A percentile compares a stretch with the other conserved stretches of the same genome.
These are phyloP conservation scores for Umbellularia californica DNA, from an alignment of 164 flowering plant genomes.

Conservation along the genomic window DNA sequence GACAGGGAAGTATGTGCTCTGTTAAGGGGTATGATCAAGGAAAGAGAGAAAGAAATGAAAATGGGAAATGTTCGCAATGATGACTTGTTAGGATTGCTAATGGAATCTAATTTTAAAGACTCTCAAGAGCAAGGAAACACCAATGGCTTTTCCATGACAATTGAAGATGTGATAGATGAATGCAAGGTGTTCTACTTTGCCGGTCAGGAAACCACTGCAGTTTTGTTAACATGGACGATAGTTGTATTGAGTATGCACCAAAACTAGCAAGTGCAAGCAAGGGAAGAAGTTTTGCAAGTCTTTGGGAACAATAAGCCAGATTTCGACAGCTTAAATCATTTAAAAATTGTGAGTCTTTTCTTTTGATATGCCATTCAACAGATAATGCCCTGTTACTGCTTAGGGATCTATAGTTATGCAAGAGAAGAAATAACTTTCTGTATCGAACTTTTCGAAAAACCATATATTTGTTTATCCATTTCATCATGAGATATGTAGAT, in stretches of 20 bases:
- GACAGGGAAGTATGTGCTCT: conserved; percentile 18
- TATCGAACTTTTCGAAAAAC: background rate
- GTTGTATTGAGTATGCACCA: conserved; percentile 8
- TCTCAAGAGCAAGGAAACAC: conserved; percentile 19
- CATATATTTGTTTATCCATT: background rate
- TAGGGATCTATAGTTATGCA: background rate
- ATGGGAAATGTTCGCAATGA: conserved; percentile 15
- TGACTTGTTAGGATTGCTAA: conserved; percentile 39
- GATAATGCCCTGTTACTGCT: background rate
- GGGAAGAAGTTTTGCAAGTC: conserved; percentile 3
- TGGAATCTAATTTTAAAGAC: conserved; percentile 35
- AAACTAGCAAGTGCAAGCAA: conserved; percentile 7
- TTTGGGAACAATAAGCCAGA: conserved; percentile 9
- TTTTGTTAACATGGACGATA: conserved; percentile 11
- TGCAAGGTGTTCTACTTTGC: conserved; percentile 15
- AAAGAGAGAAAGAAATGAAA: conserved; percentile 26
- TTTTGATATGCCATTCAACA: background rate
- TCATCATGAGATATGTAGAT: background rate
- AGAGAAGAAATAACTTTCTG: background rate
- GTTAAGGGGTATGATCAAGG: conserved; percentile 27
- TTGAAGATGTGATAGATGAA: conserved; percentile 17
- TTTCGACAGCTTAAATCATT: conserved; percentile 11
- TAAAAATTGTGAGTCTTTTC: conserved; percentile 20
- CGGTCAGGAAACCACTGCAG: conserved; percentile 12
- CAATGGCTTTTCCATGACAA: conserved; percentile 20